Evolutionary conservation across 2,329 filamentous ascomycete species (phyloP), one percentile per base, ranked within the genome.

Genomic region (Penicillium sp.): DNA sequence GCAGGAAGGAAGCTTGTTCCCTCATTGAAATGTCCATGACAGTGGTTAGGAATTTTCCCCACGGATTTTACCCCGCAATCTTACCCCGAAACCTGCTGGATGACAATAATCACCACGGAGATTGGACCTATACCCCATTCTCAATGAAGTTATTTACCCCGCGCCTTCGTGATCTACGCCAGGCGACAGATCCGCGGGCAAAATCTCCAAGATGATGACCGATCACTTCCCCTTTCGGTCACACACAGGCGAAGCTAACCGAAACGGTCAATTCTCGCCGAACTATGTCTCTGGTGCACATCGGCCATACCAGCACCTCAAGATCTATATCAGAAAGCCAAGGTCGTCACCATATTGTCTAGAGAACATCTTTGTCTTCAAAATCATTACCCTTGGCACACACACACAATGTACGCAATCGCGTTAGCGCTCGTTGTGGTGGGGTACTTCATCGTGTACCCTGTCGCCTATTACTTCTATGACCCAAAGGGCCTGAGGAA

Each of bases 401-500:
- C 2, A 4, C 22, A 32, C n/a, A 36, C 29, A 34, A 45, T 45
- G 43, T 45, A 45, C 29, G 29, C 16, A 29, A 7, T 36, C 43
- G 29, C 10, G 9, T 29, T 45, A 36, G n/a, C 29, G 13, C 43
- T 45, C 7, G 24, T 21, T 18, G 43, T 31, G 43, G 14, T 51
- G n/a, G 45, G 43, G 47, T 54, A 54, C 50, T 59, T 56, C 39
- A 7, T 55, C 10, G n/a, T 58, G 6, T 7, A 55, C 14, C 58
- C 60, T 2, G 29, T 63, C 5, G 39, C 55, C 32, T 53, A 45
- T 22, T 63, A 61, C 32, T 56, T 60, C 32, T 47, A 54, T 9
- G 62, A 64, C 34, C 53, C 59, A 2, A 65, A 63, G 44, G 52
- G 58, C 1, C 50, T 65, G 5, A 53, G 59, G 3, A 57, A 54